Base-by-base conservation (phyloP, 768 basidiomycete genomes). In the Clitopilus passeckerianus region DNA sequence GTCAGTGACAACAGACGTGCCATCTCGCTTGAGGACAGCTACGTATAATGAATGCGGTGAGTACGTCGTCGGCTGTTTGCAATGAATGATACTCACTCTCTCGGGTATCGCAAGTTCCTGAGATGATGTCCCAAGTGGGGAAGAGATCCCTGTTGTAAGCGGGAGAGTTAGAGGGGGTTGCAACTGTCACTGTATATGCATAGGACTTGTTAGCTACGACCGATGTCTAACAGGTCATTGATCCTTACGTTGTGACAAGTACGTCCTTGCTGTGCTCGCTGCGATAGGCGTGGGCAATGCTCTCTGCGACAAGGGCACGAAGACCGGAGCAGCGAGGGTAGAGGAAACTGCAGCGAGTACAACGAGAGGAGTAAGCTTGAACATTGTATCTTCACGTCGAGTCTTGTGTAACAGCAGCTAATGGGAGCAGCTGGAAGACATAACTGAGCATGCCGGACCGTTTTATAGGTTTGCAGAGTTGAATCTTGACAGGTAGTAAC, bases 81-180 rank as follows among this genome's bases (percentile, higher is more conserved):
- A n/a, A 41, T 41, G 5, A 0, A 0, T 14, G 27, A 46, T 8
- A 57, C 78, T 60, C 56, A 82, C 81, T 81, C 65, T 83, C 80
- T 44, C 82, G 70, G 3, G 82, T 82, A 64, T 83, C 74, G 66
- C 83, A 84, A 1, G 65, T 72, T 24, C 83, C 82, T 1, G 76
- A 78, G 61, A 83, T 77, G 37, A 65, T 80, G 57, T 78, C 75
- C 82, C 82, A 84, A 22, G 72, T 74, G 54, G 75, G 73, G 74
- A 83, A 84, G 44, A 66, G 61, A 57, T 70, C 66, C 6, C 82
- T 70, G 9, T 65, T 58, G 60, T 77, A 77, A 0, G 72, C 67
- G 6, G 75, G 74, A 1, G 60, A 64, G 59, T 77, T 74, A 23
- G 68, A 71, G 34, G 71, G 70, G 1, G 56, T 65, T 22, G 62